Evolutionary conservation across 78 protist genomes (phyloP).

Genomic region (Abeoforma whisleri): DNA sequence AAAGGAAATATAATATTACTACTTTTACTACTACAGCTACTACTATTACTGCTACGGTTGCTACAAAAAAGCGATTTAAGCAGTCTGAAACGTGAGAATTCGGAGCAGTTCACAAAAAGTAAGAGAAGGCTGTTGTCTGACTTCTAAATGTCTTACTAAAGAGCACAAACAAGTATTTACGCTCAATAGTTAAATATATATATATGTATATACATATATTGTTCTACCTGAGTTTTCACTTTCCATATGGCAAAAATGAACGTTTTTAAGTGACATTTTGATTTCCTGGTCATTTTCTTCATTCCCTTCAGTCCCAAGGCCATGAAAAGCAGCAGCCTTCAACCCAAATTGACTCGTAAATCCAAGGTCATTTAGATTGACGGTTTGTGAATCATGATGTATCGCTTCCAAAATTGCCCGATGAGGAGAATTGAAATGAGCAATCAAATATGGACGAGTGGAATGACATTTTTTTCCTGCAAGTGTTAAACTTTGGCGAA

Average conservation of each 20-base stretch:
- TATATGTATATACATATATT: too few species aligned
- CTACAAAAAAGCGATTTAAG: too few species aligned
- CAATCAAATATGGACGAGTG: background rate
- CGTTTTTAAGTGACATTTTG: background rate
- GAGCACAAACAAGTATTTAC: too few species aligned
- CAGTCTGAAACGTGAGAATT: too few species aligned
- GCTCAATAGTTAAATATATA: too few species aligned
- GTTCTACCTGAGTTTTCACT: too few species aligned
- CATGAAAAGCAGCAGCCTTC: background rate
- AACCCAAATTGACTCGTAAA: background rate
- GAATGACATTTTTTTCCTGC: background rate
- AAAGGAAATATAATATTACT: too few species aligned
- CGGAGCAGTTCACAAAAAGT: too few species aligned
- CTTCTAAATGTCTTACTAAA: too few species aligned
- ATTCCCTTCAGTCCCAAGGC: background rate
- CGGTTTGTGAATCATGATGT: background rate
- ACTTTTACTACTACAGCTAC: too few species aligned
- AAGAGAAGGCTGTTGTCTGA: too few species aligned
- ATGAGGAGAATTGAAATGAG: slow-evolving; percentile 1
- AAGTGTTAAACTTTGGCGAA: background rate
- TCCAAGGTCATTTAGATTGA: background rate
- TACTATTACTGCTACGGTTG: too few species aligned
- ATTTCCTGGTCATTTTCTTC: slow-evolving; percentile 6
- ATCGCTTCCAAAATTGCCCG: slow-evolving; percentile 12
- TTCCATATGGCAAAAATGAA: slow-evolving; percentile 6